A percentile compares a stretch with the other conserved stretches of the same genome.
Conservation (phyloP, 2,329 filamentous ascomycete genomes). For the Chaetomiaceae sp. region DNA sequence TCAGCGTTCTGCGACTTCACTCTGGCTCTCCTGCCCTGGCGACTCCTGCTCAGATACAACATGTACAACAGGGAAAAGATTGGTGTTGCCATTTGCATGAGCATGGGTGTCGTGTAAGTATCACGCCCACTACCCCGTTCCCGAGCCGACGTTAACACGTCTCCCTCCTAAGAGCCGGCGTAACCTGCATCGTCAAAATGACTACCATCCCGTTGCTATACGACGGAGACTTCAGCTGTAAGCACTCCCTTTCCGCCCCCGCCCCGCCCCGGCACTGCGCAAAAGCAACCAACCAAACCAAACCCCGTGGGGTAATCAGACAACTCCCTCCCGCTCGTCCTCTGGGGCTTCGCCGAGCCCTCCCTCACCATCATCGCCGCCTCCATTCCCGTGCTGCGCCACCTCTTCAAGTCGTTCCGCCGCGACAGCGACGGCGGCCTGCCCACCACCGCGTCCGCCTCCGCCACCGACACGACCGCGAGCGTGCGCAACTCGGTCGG, state of each 20-base stretch:
- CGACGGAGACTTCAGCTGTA: slow-evolving; percentile 22
- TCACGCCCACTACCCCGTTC: neutral
- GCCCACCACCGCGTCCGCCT: too few species aligned
- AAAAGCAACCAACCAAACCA: neutral
- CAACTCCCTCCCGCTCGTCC: slow-evolving; percentile 20
- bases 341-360: slow-evolving; percentile 22
- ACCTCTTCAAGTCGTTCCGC: slow-evolving; percentile 17
- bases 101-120: slow-evolving; percentile 32
- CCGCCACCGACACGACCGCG: too few species aligned
- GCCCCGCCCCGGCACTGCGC: neutral
- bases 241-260: neutral
- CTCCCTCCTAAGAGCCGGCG: slow-evolving; percentile 27
- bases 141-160: neutral
- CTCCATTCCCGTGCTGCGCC: slow-evolving; percentile 23
- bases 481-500: too few species aligned
- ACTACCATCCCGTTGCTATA: slow-evolving; percentile 14
- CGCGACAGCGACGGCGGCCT: neutral
- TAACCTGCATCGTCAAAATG: slow-evolving; percentile 30
- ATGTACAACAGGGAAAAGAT: slow-evolving; percentile 34
- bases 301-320: slow-evolving; percentile 6
- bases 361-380: slow-evolving; percentile 23
- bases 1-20: slow-evolving; percentile 31
- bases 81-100: slow-evolving; percentile 34
- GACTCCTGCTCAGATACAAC: slow-evolving; percentile 31
- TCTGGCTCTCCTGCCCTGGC: slow-evolving; percentile 32